Evolutionary conservation across 495 filamentous ascomycete genomes (phyloP).

Genomic region (Hypoxylon fuscum): DNA sequence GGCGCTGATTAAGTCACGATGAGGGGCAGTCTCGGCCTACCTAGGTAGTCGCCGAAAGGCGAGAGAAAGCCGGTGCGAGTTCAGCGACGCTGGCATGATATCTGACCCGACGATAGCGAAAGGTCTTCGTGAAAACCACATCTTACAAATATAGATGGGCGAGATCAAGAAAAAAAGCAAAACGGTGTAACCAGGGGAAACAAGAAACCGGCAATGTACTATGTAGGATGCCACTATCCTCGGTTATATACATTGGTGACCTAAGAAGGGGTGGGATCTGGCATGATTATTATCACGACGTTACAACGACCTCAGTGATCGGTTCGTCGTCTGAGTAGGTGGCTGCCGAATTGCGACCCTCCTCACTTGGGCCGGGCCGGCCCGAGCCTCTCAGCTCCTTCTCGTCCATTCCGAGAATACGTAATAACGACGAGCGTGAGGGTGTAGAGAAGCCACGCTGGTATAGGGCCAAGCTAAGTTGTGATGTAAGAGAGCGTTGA

Average conservation of each 20-base stretch:
- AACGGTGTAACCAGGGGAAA: no score
- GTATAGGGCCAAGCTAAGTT: neutral
- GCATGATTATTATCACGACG: neutral
- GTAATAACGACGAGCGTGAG: neutral
- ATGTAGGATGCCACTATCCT: no score
- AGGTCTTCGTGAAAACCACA: neutral
- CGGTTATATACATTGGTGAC: no score
- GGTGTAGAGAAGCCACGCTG: no score
- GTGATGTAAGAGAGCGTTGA: neutral
- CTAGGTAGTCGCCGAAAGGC: constrained; percentile 20
- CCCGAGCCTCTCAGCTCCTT: neutral
- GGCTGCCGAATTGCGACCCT: neutral
- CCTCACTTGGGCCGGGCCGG: neutral
- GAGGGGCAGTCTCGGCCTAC: constrained; percentile 9
- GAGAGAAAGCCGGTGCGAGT: constrained; percentile 12
- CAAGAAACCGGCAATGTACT: no score
- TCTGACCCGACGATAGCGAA: neutral
- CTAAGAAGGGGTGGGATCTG: no score
- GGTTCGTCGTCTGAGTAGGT: no score
- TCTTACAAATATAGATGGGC: constrained; percentile 23
- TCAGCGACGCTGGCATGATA: constrained; percentile 13
- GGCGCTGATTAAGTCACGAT: constrained; percentile 33
- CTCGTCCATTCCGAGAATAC: neutral
- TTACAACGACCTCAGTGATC: neutral
- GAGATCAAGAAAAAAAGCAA: neutral